A percentile compares a stretch with the other conserved stretches of the same genome.
Evolutionary conservation across 768 basidiomycete genomes (phyloP).

Genomic region (Cystofilobasidium capitatum): DNA sequence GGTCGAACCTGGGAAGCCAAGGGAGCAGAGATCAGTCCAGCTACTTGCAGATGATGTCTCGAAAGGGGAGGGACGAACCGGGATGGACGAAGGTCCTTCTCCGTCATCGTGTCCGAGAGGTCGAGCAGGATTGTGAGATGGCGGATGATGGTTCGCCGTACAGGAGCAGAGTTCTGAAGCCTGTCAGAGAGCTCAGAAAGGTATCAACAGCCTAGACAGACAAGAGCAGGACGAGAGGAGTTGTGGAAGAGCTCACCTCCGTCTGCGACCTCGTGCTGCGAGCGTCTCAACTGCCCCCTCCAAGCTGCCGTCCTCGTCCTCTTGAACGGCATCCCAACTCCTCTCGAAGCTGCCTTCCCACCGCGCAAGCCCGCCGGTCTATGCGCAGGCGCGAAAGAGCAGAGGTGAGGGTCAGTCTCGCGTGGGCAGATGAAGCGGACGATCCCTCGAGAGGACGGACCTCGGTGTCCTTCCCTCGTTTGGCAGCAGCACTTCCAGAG

Average conservation of each 20-base stretch:
- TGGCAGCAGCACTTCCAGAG: too few species aligned
- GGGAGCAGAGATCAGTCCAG: constrained; percentile 26
- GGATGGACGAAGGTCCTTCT: constrained; percentile 90
- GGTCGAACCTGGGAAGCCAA: constrained; percentile 54
- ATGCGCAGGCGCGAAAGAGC: not conserved
- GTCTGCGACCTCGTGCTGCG: constrained; percentile 72
- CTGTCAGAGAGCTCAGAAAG: not conserved
- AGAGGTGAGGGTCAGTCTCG: too few species aligned
- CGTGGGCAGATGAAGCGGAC: not conserved
- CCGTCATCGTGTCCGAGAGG: constrained; percentile 81
- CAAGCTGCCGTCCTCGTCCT: constrained; percentile 85
- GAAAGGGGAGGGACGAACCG: constrained; percentile 28
- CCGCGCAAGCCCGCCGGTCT: constrained; percentile 47
- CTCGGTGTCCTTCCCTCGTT: not conserved
- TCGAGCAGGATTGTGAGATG: constrained; percentile 90
- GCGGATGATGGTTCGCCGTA: constrained; percentile 90
- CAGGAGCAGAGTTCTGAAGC: constrained; percentile 69
- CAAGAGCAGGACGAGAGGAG: not conserved
- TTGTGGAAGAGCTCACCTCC: constrained; percentile 49
- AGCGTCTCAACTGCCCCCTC: constrained; percentile 81
- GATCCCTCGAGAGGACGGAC: not conserved
- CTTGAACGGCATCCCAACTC: constrained; percentile 94
- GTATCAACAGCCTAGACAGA: constrained; percentile 32
- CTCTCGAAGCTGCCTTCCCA: constrained; percentile 94
- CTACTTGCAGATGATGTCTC: not conserved